Evolutionary conservation across 179 eudicot genomes (phyloP).

Genomic region (Sideroxylon spinosum): DNA sequence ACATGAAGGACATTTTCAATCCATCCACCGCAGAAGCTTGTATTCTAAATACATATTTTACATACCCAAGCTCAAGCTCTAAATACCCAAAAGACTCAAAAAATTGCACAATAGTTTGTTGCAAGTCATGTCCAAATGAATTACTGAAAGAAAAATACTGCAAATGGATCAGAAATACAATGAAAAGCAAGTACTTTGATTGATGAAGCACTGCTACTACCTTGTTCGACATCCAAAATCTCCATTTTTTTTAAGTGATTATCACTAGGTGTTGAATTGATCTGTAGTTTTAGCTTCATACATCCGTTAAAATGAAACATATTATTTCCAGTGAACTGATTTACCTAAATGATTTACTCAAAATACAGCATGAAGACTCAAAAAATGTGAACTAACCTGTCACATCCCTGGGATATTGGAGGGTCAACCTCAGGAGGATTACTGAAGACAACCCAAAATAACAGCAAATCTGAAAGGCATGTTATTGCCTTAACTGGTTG

Average conservation of each 20-base stretch:
- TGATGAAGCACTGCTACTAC: background rate
- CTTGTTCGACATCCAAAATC: background rate
- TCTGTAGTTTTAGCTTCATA: background rate
- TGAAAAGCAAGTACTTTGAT: background rate
- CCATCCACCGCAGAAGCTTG: no score
- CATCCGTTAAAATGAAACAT: background rate
- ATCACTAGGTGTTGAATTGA: background rate
- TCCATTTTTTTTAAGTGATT: background rate
- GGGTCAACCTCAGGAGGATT: slow-evolving; percentile 60
- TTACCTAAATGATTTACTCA: background rate
- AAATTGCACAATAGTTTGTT: no score
- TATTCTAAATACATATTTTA: no score
- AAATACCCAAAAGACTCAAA: no score
- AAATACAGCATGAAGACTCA: background rate
- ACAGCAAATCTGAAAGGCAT: slow-evolving; percentile 51
- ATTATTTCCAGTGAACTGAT: background rate
- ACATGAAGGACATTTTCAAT: no score
- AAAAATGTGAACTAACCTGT: slow-evolving; percentile 39
- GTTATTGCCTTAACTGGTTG: slow-evolving; percentile 70
- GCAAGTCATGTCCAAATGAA: background rate
- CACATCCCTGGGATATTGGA: slow-evolving; percentile 41
- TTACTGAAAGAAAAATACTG: background rate
- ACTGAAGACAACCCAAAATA: slow-evolving; percentile 75
- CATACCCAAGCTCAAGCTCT: no score
- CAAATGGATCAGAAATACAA: background rate